Evolutionary conservation across 2,329 filamentous ascomycete genomes (phyloP), one percentile per base, ranked within the genome.

Genomic region (Colletotrichum agaves): DNA sequence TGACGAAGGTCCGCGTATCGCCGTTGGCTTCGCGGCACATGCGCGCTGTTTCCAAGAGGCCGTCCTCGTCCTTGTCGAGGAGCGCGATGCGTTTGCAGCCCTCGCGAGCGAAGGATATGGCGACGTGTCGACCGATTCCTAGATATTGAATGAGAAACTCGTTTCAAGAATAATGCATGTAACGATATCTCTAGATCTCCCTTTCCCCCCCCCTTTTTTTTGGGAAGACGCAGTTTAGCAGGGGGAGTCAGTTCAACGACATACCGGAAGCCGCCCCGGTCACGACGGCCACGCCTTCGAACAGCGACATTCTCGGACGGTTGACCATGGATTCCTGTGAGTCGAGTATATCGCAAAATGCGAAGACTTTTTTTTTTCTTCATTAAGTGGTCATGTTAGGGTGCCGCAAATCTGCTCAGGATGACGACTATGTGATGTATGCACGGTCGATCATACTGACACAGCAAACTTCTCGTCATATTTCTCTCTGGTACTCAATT

Each of bases 101-200:
- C 72, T 83, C 81, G 8, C 70, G 72, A 2, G 79, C 81, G 69
- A 85, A 84, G 1, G 82, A 79, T 15, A 80, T 69, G 17, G 82
- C 80, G 15, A 78, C 78, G 46, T 79, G 78, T 43, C 78, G 76
- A 11, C 81, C 81, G 61, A 83, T 83, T 15, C 81, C 81, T 82
- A 27, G 27, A 27, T 27, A 27, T 5, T 7, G 27, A 7, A 27
- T 27, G 27, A 27, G 27, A 27, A 27, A 8, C 27, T 8, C 27
- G 4, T 27, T 27, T 7, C 5, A 8, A 27, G 27, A 27, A 27
- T 7, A 7, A 27, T 27, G 35, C 35, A 15, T 37, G 35, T 4
- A 37, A 37, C 17, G 41, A 44, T n/a, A 27, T 27, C 5, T 27
- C 27, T 27, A 27, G n/a, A n/a, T n/a, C n/a, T n/a, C n/a, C n/a